Conservation (phyloP, 192 early-diverging fungal species). For the Neocallimastix lanati region DNA sequence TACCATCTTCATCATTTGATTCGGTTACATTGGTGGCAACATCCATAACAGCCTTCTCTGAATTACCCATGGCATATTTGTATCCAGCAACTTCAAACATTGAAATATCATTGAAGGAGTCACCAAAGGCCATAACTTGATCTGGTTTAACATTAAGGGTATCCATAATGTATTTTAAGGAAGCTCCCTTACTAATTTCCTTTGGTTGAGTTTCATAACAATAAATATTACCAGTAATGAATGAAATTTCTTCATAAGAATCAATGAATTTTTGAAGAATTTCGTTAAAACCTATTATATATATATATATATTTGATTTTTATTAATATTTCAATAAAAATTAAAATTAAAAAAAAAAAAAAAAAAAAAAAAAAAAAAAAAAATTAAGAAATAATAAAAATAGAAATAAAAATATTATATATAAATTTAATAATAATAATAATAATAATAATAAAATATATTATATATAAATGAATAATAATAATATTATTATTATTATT, state of each 20-base stretch:
- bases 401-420: no score
- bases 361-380: no score
- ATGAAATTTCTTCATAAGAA: not conserved
- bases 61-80: not conserved
- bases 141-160: not conserved
- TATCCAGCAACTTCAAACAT: not conserved
- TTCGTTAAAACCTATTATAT: not conserved
- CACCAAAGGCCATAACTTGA: not conserved
- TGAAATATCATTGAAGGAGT: not conserved
- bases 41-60: not conserved
- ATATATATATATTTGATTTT: no score
- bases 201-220: not conserved
- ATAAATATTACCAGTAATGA: not conserved
- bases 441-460: no score
- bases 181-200: not conserved
- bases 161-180: not conserved
- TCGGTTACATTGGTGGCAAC: not conserved
- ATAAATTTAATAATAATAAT: no score
- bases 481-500: no score
- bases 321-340: no score
- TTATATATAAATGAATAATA: no score
- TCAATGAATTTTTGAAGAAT: not conserved
- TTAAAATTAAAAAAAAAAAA: no score
- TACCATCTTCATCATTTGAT: not conserved
- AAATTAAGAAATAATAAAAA: no score